A percentile compares a stretch with the other conserved stretches of the same genome.
Conservation (phyloP, 2,329 filamentous ascomycete genomes). For the Leptodontidium sp. region DNA sequence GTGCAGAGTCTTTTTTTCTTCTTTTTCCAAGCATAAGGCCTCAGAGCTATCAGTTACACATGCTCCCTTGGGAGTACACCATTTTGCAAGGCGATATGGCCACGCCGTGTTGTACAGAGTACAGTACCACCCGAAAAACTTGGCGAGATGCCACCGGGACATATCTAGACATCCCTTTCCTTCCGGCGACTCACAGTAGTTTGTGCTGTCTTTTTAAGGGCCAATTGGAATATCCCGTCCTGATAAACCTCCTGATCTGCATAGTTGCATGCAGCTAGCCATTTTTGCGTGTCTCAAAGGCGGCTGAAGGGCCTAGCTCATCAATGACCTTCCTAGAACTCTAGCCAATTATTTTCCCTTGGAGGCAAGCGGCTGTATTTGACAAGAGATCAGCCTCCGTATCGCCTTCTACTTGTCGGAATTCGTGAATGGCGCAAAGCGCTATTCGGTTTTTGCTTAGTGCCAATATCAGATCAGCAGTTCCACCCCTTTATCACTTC, state of each 20-base stretch:
- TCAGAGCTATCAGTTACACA: background rate
- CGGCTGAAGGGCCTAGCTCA: background rate
- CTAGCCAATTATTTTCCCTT: background rate
- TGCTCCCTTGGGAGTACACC: background rate
- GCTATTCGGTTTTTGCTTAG: background rate
- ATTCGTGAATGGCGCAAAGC: conserved; percentile 1
- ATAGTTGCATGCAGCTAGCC: background rate
- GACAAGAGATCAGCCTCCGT: background rate
- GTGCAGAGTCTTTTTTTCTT: no score
- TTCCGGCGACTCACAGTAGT: background rate
- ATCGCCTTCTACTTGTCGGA: background rate
- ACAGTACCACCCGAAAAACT: conserved; percentile 5
- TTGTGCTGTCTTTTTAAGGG: background rate
- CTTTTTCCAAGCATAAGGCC: background rate
- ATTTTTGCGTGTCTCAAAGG: background rate
- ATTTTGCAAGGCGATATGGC: background rate
- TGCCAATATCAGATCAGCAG: conserved; percentile 4
- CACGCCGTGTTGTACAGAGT: background rate
- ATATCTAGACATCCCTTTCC: background rate
- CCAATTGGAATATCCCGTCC: background rate
- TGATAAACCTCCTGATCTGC: background rate
- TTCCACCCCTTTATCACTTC: background rate
- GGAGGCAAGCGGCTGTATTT: background rate
- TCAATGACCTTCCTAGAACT: background rate
- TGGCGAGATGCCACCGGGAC: conserved; percentile 1